These are phyloP conservation scores for Kodamaea laetipori DNA, from an alignment of 805 yeast genomes.

Conservation along the genomic window DNA sequence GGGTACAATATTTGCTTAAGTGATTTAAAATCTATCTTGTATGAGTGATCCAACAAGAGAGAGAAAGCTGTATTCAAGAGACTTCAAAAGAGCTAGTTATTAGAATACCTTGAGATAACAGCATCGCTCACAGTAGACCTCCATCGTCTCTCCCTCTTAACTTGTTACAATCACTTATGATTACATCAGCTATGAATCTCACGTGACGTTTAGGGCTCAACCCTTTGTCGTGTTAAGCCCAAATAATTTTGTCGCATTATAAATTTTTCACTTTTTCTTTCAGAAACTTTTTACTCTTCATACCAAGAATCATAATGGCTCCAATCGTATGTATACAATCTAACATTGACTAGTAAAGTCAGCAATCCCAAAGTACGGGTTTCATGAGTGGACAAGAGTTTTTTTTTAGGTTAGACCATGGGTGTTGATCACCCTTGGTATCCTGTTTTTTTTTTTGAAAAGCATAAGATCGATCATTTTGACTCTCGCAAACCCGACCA, in stretches of 20 bases:
- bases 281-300: constrained; percentile 9
- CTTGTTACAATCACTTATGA: too few species aligned
- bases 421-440: neutral
- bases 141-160: too few species aligned
- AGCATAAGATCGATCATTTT: constrained; percentile 7
- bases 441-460: constrained; percentile 1
- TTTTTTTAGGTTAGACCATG: constrained; percentile 3
- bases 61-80: too few species aligned
- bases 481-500: constrained; percentile 39
- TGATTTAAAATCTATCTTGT: too few species aligned
- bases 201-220: neutral
- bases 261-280: constrained; percentile 4
- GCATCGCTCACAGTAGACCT: too few species aligned
- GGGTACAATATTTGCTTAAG: too few species aligned
- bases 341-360: constrained; percentile 20
- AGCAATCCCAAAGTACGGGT: constrained; percentile 44
- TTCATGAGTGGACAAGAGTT: constrained; percentile 8
- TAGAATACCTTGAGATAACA: too few species aligned
- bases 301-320: constrained; percentile 61
- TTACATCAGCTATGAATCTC: too few species aligned
- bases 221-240: neutral
- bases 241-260: neutral
- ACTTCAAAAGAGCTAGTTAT: too few species aligned
- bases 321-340: constrained; percentile 77
- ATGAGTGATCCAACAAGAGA: too few species aligned